Evolutionary conservation across 208 protist species (phyloP), one percentile per base, ranked within the genome.

Genomic region (Leishmania tarentolae): DNA sequence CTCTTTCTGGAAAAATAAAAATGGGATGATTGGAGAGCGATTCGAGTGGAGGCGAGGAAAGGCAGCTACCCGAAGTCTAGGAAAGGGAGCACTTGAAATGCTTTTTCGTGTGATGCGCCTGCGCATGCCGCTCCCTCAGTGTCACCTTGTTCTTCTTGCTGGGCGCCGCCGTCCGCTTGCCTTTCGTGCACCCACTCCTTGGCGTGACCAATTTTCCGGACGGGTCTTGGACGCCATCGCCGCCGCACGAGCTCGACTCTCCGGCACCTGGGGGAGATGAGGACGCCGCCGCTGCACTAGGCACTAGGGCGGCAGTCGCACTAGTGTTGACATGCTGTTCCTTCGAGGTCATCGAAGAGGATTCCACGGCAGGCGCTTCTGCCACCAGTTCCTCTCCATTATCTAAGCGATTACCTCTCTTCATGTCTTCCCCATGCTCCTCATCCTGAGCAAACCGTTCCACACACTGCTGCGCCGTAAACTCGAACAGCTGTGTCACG

Each of bases 401-500:
- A 50, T 31, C 40, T 24, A 47, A 37, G 53, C 21, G 53, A 44
- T 40, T 57, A 52, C 28, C 28, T 0, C 37, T 46, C 79, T 11
- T 21, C 28, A 28, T 44, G 52, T 70, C 76, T 0, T 85, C 77
- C 42, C 0, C 42, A 78, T 63, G 11, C 72, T n/a, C 74, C 28
- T 77, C 74, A 19, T 59, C 28, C 70, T 75, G 57, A 4, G 70
- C 76, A 21, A 56, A 72, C 42, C 52, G 61, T 35, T 84, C 71
- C 17, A 95, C 57, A 77, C 90, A 95, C 85, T 88, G 85, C 78
- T 92, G 86, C 79, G 92, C 92, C 17, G 90, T 89, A 74, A 95
- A 96, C 85, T 97, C 91, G 78, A 98, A 98, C 28, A 98, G 80
- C 71, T 96, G 88, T 11, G 86, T 92, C 28, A 99, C 95, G 77